Percentiles rank a stretch among this genome's conserved stretches.
Evolutionary conservation across 2,329 filamentous ascomycete species (phyloP).

Genomic region (Tolypocladium ophioglossoides): DNA sequence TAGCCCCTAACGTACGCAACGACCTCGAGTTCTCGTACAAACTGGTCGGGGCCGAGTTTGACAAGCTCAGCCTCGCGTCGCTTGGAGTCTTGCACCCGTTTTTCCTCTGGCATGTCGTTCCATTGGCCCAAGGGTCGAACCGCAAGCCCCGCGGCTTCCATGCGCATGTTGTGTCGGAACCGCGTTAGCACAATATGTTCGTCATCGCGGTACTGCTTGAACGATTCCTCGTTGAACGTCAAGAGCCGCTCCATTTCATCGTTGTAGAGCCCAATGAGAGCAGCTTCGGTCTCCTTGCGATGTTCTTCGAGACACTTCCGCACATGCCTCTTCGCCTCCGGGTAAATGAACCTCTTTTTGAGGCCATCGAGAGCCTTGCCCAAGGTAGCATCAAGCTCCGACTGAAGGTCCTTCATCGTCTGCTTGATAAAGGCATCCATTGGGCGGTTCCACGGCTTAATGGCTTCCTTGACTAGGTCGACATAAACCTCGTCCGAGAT

Average conservation of each 20-base stretch:
- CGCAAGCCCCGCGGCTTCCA: constrained; percentile 26
- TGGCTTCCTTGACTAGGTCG: constrained; percentile 43
- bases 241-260: constrained; percentile 46
- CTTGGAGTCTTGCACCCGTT: constrained; percentile 31
- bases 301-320: constrained; percentile 31
- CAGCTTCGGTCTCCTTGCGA: constrained; percentile 21
- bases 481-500: constrained; percentile 51
- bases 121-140: constrained; percentile 22
- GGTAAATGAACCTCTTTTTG: constrained; percentile 39
- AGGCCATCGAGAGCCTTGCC: constrained; percentile 33
- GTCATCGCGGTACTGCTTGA: constrained; percentile 31
- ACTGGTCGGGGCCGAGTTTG: constrained; percentile 47
- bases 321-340: constrained; percentile 32
- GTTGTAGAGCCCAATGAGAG: constrained; percentile 33
- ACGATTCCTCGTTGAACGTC: constrained; percentile 42
- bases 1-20: constrained; percentile 56
- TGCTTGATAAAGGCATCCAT: constrained; percentile 36
- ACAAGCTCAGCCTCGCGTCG: constrained; percentile 28
- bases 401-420: constrained; percentile 37
- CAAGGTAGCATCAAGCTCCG: constrained; percentile 35
- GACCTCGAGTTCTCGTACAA: constrained; percentile 47
- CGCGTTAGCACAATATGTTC: constrained; percentile 36
- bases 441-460: constrained; percentile 46
- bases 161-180: constrained; percentile 38
- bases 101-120: constrained; percentile 37